Evolutionary conservation across 2,329 filamentous ascomycete genomes (phyloP).

Genomic region (Colletotrichum scovillei): DNA sequence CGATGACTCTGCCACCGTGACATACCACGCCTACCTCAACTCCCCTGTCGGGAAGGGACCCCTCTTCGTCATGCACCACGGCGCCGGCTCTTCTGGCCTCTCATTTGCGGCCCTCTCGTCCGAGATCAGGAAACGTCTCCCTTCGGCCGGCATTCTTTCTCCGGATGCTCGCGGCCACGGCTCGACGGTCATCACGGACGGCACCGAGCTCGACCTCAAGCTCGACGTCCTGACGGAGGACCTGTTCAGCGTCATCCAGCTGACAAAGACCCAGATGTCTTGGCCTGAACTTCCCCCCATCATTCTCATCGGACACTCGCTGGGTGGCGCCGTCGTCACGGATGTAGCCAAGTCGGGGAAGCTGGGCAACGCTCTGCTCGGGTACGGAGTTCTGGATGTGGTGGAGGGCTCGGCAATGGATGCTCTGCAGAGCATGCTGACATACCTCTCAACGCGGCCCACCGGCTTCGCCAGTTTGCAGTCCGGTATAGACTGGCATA

Average conservation of each 20-base stretch:
- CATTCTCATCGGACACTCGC: constrained; percentile 89
- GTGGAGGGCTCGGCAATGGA: constrained; percentile 97
- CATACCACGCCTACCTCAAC: constrained; percentile 88
- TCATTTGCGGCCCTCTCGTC: constrained; percentile 87
- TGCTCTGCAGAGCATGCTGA: constrained; percentile 92
- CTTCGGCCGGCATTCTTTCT: constrained; percentile 85
- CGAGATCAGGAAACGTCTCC: constrained; percentile 81
- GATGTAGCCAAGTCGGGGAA: constrained; percentile 77
- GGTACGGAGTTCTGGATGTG: constrained; percentile 92
- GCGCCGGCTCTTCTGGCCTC: constrained; percentile 87
- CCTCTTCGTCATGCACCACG: constrained; percentile 93
- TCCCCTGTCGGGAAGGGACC: constrained; percentile 81
- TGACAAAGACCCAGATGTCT: constrained; percentile 74
- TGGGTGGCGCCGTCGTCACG: constrained; percentile 92
- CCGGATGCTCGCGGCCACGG: constrained; percentile 91
- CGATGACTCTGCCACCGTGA: constrained; percentile 55
- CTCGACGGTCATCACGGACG: constrained; percentile 65
- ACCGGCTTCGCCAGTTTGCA: constrained; percentile 80
- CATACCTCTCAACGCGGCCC: constrained; percentile 86
- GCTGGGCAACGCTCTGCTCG: constrained; percentile 77
- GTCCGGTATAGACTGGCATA: constrained; percentile 93
- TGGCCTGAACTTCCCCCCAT: constrained; percentile 82
- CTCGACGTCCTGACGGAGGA: constrained; percentile 80
- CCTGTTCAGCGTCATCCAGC: constrained; percentile 74
- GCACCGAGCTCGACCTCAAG: constrained; percentile 69